Evolutionary conservation across 345 rosid genomes (phyloP), one percentile per base, ranked within the genome.

Genomic region (Salix purpurea): DNA sequence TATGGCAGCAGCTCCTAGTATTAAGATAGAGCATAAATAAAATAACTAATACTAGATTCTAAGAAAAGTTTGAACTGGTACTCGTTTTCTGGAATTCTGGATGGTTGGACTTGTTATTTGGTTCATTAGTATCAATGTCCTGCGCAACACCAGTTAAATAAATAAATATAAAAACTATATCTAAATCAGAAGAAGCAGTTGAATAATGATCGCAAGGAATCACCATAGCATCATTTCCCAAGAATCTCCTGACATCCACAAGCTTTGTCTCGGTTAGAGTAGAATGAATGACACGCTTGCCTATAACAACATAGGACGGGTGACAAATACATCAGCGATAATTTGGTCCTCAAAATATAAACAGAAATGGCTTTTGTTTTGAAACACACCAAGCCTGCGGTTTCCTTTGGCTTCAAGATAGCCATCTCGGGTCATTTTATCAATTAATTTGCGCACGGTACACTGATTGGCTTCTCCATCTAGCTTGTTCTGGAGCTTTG

Each of bases 241-340:
- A 71, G 73, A 83, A 86, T 80, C 82, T 89, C 87, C 84, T 93
- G 83, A 91, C 90, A 87, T 96, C 99, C 79, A 74, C 79, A 16
- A 96, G 91, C 87, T 87, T 92, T 79, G 72, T 89, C 86, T 88
- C 91, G 2, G 97, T 87, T 79, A 80, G 69, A 77, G 6, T 78
- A 69, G 97, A 93, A 69, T 80, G 98, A 81, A 93, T 80, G 30
- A 95, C 95, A 62, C 95, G 97, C 85, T 94, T 92, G 72, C 99
- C 99, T 94, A 84, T 65, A 40, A 67, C 66, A 77, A 79, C 54
- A 79, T 11, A 28, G 15, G 65, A 39, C 10, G 23, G 21, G 58
- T 69, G 72, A 24, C 30, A 65, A 67, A 16, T 15, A 76, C 74
- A 71, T 30, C 52, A 61, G 69, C 37, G 44, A 72, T 32, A 32